Evolutionary conservation across 1,284 basidiomycete species (phyloP).

Genomic region (Cryptococcus sp.): DNA sequence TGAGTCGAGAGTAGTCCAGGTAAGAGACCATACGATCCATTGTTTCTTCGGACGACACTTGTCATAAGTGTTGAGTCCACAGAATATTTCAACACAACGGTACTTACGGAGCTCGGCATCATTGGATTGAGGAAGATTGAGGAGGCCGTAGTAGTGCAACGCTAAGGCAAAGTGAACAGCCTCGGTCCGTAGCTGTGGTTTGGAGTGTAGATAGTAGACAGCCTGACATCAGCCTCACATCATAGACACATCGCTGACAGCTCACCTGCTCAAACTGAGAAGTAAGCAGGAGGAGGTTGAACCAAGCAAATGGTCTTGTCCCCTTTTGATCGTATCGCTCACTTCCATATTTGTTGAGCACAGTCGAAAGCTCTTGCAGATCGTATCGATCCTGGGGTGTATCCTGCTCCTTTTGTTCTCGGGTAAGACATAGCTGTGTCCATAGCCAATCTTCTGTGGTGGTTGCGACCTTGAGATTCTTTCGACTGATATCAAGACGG

Average conservation of each 20-base stretch:
- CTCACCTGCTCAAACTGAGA: conserved; percentile 88
- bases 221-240: conserved; percentile 54
- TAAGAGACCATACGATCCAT: conserved; percentile 41
- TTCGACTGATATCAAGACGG: conserved; percentile 75
- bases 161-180: conserved; percentile 92
- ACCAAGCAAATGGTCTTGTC: conserved; percentile 66
- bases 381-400: conserved; percentile 58
- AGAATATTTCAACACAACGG: neutral
- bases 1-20: conserved; percentile 76
- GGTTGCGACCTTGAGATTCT: conserved; percentile 78
- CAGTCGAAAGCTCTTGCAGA: conserved; percentile 70
- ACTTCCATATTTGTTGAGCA: conserved; percentile 82
- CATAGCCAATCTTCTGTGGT: conserved; percentile 99
- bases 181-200: conserved; percentile 82
- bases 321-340: conserved; percentile 83
- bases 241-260: conserved; percentile 5
- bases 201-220: conserved; percentile 83
- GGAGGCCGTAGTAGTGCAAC: conserved; percentile 86
- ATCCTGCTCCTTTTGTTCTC: conserved; percentile 64
- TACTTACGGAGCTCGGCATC: conserved; percentile 69
- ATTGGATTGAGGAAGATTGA: conserved; percentile 76
- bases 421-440: conserved; percentile 81
- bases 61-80: conserved; percentile 16
- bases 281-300: conserved; percentile 82
- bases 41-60: conserved; percentile 59